phyloP scores from a whole-genome alignment of 352 stramenopile genomes.

The Globisporangium alternatum region DNA sequence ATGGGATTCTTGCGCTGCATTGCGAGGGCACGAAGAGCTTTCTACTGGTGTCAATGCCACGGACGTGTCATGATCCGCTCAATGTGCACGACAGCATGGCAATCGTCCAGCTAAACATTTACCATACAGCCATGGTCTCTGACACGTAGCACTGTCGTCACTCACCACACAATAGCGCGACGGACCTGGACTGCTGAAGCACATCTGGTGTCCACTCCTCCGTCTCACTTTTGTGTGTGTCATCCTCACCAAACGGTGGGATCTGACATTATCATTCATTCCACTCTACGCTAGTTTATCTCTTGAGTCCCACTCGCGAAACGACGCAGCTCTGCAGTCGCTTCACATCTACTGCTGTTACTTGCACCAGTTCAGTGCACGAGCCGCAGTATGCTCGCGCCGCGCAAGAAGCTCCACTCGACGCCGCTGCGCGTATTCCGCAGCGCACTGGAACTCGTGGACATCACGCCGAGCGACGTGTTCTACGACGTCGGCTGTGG shows the following conservation, averaged over 20 bases:
- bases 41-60: too few relatives aligned
- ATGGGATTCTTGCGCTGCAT: too few relatives aligned
- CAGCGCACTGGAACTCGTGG: constrained; percentile 50
- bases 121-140: too few relatives aligned
- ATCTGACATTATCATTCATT: not conserved
- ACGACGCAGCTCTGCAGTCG: not conserved
- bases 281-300: not conserved
- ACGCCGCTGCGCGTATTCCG: constrained; percentile 65
- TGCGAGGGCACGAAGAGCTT: too few relatives aligned
- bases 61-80: too few relatives aligned
- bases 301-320: not conserved
- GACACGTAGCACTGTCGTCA: too few relatives aligned
- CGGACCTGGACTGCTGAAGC: too few relatives aligned
- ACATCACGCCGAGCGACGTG: constrained; percentile 37
- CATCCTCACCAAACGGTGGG: not conserved
- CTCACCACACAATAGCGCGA: too few relatives aligned
- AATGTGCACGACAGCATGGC: too few relatives aligned
- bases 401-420: constrained; percentile 77
- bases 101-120: too few relatives aligned
- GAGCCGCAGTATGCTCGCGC: constrained; percentile 54
- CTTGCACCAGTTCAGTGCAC: not conserved
- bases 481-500: constrained; percentile 82
- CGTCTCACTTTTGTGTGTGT: too few relatives aligned
- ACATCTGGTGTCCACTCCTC: too few relatives aligned
- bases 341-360: not conserved